These are phyloP conservation scores for Fusarium sp. DNA, from an alignment of 2,329 filamentous ascomycete species.

Conservation along the genomic window DNA sequence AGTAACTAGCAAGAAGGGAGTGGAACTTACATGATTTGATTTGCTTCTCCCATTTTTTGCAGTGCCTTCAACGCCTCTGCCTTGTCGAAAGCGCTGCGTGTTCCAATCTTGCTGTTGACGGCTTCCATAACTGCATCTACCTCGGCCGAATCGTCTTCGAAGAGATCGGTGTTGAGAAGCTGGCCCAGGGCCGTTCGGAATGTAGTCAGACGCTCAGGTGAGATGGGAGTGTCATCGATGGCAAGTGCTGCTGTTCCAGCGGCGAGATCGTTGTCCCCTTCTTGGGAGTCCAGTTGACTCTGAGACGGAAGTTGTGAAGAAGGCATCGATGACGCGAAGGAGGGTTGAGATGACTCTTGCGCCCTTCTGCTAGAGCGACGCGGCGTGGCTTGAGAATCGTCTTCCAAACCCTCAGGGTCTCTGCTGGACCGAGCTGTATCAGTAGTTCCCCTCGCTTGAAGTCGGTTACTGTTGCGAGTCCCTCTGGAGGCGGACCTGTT, in stretches of 20 bases:
- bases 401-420: slow-evolving; percentile 58
- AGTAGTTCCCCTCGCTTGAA: slow-evolving; percentile 41
- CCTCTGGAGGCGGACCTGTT: slow-evolving; percentile 44
- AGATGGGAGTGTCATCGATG: slow-evolving; percentile 63
- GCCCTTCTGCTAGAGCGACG: slow-evolving; percentile 56
- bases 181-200: slow-evolving; percentile 88
- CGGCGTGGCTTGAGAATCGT: slow-evolving; percentile 49
- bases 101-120: slow-evolving; percentile 78
- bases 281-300: slow-evolving; percentile 55
- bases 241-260: slow-evolving; percentile 55
- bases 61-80: slow-evolving; percentile 82
- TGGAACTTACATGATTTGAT: slow-evolving; percentile 87
- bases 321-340: slow-evolving; percentile 82
- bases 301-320: slow-evolving; percentile 73
- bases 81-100: slow-evolving; percentile 70
- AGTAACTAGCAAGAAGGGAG: not conserved
- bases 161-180: slow-evolving; percentile 83
- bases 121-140: slow-evolving; percentile 79
- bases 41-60: slow-evolving; percentile 80
- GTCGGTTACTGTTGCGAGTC: slow-evolving; percentile 44
- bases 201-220: slow-evolving; percentile 70
- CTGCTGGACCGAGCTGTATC: slow-evolving; percentile 44
- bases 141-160: slow-evolving; percentile 84
- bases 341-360: slow-evolving; percentile 61
- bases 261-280: slow-evolving; percentile 57